These are phyloP conservation scores for Candida sanyaensis DNA, from an alignment of 1,139 yeast species.

Conservation along the genomic window DNA sequence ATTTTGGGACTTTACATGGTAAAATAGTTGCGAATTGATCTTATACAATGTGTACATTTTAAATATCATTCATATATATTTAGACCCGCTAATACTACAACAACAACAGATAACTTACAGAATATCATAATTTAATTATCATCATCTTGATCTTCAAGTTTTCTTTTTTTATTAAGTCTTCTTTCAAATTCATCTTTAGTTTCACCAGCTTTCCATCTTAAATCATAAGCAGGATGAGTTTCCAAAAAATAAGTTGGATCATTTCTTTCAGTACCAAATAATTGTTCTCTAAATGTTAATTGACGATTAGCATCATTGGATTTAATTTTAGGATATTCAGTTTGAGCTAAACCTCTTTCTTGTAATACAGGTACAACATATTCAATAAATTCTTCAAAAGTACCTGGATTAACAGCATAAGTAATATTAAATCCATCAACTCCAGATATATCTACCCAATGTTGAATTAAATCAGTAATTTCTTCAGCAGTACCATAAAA, in stretches of 20 bases:
- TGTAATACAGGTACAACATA: conserved; percentile 28
- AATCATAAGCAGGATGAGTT: conserved; percentile 38
- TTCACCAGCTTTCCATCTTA: conserved; percentile 43
- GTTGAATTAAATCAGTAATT: conserved; percentile 30
- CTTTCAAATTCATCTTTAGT: conserved; percentile 38
- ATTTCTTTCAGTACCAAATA: conserved; percentile 25
- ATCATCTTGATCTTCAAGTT: conserved; percentile 6
- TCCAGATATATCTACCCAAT: conserved; percentile 31
- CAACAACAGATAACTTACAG: not conserved
- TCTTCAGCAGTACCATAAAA: conserved; percentile 24
- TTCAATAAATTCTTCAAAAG: conserved; percentile 31
- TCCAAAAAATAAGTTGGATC: conserved; percentile 23
- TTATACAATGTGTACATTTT: no score
- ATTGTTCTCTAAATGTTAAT: conserved; percentile 26
- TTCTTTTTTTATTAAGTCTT: conserved; percentile 14
- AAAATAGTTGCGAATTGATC: no score
- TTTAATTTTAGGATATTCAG: conserved; percentile 25
- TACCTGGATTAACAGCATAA: conserved; percentile 27
- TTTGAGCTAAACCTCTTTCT: conserved; percentile 27
- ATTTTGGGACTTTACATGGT: no score
- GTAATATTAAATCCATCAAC: conserved; percentile 34
- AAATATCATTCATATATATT: no score
- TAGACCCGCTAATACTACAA: no score
- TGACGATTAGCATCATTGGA: conserved; percentile 11
- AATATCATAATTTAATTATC: conserved; percentile 1